Evolutionary conservation across 148 eudicot species (phyloP).

Genomic region (Chenopodium berlandieri): DNA sequence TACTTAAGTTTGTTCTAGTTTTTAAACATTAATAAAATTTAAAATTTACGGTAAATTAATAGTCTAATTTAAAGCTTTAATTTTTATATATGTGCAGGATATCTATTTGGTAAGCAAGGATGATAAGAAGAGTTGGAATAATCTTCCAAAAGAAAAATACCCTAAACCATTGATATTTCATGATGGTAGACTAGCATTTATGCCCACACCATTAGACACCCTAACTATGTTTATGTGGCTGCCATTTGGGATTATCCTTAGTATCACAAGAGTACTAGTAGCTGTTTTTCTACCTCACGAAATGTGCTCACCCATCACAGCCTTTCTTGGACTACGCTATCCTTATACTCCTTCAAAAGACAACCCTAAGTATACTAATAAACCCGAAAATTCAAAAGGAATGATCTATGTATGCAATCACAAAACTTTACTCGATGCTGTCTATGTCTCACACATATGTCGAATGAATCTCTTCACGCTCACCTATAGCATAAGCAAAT

Average conservation of each 20-base stretch:
- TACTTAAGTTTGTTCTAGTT: no score
- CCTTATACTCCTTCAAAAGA: neutral
- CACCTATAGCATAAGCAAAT: constrained; percentile 28
- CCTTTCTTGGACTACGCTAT: constrained; percentile 18
- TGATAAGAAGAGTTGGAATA: constrained; percentile 21
- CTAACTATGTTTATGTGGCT: constrained; percentile 29
- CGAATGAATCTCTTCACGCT: neutral
- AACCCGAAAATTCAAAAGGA: constrained; percentile 6
- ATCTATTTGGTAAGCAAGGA: constrained; percentile 21
- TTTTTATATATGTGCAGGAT: constrained; percentile 6
- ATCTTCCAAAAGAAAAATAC: constrained; percentile 27
- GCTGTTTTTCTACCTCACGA: constrained; percentile 1
- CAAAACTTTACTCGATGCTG: constrained; percentile 21
- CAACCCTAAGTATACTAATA: neutral
- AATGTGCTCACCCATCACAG: constrained; percentile 13
- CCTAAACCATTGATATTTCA: constrained; percentile 33
- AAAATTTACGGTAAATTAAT: no score
- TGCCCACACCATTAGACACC: constrained; percentile 27
- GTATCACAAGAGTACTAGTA: neutral
- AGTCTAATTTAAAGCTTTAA: no score
- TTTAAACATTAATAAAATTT: no score
- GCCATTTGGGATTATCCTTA: constrained; percentile 31
- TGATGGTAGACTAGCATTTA: constrained; percentile 34
- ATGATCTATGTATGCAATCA: constrained; percentile 29
- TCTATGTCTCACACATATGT: constrained; percentile 9